These are phyloP conservation scores for Leccinum imitatum DNA, from an alignment of 768 basidiomycete genomes.

Conservation along the genomic window DNA sequence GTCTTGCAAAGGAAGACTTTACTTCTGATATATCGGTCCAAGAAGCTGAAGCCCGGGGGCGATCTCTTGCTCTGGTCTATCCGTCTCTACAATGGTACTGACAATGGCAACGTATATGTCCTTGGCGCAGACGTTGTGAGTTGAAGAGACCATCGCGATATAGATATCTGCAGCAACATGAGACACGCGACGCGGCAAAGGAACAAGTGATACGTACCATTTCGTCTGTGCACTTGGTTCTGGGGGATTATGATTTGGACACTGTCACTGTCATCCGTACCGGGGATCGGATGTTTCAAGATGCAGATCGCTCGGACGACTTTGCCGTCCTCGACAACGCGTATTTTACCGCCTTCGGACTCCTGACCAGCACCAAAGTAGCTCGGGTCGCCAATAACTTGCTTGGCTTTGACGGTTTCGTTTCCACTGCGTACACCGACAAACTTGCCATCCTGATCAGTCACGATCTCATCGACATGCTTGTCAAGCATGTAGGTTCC, in stretches of 20 bases:
- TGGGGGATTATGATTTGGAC: slow-evolving; percentile 98
- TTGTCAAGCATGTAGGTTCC: slow-evolving; percentile 99
- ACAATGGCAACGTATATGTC: slow-evolving; percentile 96
- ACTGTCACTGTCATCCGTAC: slow-evolving; percentile 93
- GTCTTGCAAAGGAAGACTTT: slow-evolving; percentile 23
- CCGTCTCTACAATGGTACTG: slow-evolving; percentile 96
- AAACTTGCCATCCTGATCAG: slow-evolving; percentile 83
- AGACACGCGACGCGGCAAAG: slow-evolving; percentile 2
- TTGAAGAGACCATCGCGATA: slow-evolving; percentile 94
- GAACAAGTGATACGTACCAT: slow-evolving; percentile 57
- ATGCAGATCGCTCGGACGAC: slow-evolving; percentile 97
- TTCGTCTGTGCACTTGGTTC: slow-evolving; percentile 91
- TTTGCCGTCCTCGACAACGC: slow-evolving; percentile 90
- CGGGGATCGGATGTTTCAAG: slow-evolving; percentile 97
- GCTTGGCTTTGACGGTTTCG: slow-evolving; percentile 95
- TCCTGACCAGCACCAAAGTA: slow-evolving; percentile 85
- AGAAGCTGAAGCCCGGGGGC: slow-evolving; percentile 88
- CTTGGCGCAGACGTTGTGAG: slow-evolving; percentile 97
- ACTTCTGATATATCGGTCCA: slow-evolving; percentile 95
- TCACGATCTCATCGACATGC: slow-evolving; percentile 85
- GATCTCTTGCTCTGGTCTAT: slow-evolving; percentile 89
- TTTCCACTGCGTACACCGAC: slow-evolving; percentile 85
- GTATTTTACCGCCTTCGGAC: slow-evolving; percentile 69
- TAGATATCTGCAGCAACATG: slow-evolving; percentile 76
- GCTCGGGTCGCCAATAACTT: slow-evolving; percentile 96